Evolutionary conservation across 768 basidiomycete species (phyloP).

Genomic region (Peribolospora kevripleyi): DNA sequence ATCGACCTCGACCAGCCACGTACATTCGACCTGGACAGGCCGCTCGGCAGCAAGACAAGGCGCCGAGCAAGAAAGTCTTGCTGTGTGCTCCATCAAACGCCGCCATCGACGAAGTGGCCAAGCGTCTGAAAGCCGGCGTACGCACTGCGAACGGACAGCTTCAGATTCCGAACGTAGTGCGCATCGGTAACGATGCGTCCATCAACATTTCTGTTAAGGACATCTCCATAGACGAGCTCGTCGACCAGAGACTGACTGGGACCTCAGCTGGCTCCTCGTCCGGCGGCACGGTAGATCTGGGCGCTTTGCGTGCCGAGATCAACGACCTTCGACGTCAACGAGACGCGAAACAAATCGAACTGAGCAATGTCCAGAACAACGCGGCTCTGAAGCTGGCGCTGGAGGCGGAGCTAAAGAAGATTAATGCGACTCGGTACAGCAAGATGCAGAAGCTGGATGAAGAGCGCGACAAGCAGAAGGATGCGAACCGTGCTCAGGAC

Average conservation of each 20-base stretch:
- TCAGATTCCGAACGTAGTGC: conserved; percentile 52
- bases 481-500: conserved; percentile 56
- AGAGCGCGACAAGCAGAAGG: conserved; percentile 58
- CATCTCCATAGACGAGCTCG: conserved; percentile 61
- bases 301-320: conserved; percentile 38
- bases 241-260: conserved; percentile 39
- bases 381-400: conserved; percentile 30
- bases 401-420: conserved; percentile 41
- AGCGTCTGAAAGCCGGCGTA: conserved; percentile 59
- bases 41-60: conserved; percentile 23
- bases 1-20: conserved; percentile 5
- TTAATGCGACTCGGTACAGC: conserved; percentile 39
- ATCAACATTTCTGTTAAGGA: conserved; percentile 62
- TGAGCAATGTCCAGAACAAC: conserved; percentile 35
- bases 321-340: conserved; percentile 39
- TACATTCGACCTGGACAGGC: conserved; percentile 29
- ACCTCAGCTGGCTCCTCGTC: conserved; percentile 15
- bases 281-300: conserved; percentile 26
- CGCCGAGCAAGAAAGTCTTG: conserved; percentile 45
- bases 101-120: conserved; percentile 86
- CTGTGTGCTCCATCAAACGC: conserved; percentile 96
- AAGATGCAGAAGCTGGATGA: conserved; percentile 48
- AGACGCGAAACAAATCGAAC: conserved; percentile 37
- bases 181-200: conserved; percentile 53
- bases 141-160: conserved; percentile 31